Conservation (phyloP, 768 basidiomycete genomes). For the Boletellus emodensis region DNA sequence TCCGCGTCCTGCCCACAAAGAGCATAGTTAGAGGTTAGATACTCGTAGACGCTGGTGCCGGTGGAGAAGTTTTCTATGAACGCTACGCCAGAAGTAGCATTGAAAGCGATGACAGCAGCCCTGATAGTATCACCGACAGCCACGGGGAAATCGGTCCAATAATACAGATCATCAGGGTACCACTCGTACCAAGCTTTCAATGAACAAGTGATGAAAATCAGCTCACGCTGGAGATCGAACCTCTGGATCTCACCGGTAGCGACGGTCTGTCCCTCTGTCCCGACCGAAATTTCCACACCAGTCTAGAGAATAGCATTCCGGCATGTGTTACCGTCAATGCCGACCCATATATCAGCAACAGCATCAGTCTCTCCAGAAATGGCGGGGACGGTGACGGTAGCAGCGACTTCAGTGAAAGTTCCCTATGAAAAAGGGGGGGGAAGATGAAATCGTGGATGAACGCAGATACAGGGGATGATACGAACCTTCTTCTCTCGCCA, state of each 20-base stretch:
- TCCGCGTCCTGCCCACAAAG: slow-evolving; percentile 3
- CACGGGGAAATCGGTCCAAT: not conserved
- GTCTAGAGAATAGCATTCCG: not conserved
- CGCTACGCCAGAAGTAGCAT: not conserved
- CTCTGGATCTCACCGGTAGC: not conserved
- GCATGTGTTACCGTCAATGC: not conserved
- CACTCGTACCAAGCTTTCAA: slow-evolving; percentile 6
- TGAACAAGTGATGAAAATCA: not conserved
- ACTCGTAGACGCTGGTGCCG: not conserved
- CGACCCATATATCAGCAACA: not conserved
- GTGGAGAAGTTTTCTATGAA: not conserved
- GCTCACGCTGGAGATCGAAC: too few relatives aligned
- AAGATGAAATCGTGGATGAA: too few relatives aligned
- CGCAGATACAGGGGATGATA: too few relatives aligned
- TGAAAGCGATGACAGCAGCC: not conserved
- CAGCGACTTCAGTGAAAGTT: not conserved
- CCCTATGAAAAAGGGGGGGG: not conserved
- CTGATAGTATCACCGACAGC: not conserved
- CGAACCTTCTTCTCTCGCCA: too few relatives aligned
- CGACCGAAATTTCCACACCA: not conserved
- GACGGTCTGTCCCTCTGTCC: not conserved
- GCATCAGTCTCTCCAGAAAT: not conserved
- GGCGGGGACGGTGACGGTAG: not conserved
- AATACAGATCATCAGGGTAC: not conserved
- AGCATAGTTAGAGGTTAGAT: not conserved